Percentiles rank a stretch among this genome's conserved stretches.
These are phyloP conservation scores for Antarctomyces pellizariae DNA, from an alignment of 495 filamentous ascomycete genomes.

Conservation along the genomic window DNA sequence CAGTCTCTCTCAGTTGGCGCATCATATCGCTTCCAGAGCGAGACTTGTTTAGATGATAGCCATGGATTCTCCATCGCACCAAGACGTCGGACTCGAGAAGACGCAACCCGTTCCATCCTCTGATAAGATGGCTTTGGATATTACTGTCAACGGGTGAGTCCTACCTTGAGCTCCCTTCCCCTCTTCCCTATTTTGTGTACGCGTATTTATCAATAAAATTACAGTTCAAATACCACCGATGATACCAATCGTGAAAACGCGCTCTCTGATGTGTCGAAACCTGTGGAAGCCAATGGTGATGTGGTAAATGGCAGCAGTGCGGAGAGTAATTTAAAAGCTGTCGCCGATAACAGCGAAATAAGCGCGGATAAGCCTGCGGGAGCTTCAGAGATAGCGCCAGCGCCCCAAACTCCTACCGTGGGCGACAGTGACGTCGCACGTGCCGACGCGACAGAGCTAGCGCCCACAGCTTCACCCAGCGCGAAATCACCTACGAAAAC, in stretches of 20 bases:
- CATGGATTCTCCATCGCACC: slow-evolving; percentile 28
- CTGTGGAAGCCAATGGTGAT: slow-evolving; percentile 4
- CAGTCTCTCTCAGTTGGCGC: too few species aligned
- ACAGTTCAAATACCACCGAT: slow-evolving; percentile 7
- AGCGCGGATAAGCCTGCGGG: too few species aligned
- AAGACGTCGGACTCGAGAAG: slow-evolving; percentile 23
- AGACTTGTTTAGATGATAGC: slow-evolving; percentile 23
- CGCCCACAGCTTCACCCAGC: too few species aligned
- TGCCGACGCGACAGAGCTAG: too few species aligned
- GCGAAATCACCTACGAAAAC: too few species aligned
- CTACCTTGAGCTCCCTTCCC: slow-evolving; percentile 5
- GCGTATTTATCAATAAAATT: slow-evolving; percentile 10
- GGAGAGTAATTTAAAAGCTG: too few species aligned
- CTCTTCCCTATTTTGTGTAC: slow-evolving; percentile 3
- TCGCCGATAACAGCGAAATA: too few species aligned
- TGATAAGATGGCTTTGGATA: slow-evolving; percentile 22
- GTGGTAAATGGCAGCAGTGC: too few species aligned
- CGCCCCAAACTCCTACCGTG: too few species aligned
- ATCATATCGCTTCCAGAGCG: too few species aligned
- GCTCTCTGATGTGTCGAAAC: slow-evolving; percentile 5
- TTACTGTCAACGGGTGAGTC: slow-evolving; percentile 25
- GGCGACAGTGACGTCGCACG: too few species aligned
- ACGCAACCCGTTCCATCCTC: slow-evolving; percentile 17
- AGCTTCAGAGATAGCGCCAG: too few species aligned
- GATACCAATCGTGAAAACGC: slow-evolving; percentile 10